phyloP scores from a whole-genome alignment of 139 green algal species.

The Micromonas commoda region DNA sequence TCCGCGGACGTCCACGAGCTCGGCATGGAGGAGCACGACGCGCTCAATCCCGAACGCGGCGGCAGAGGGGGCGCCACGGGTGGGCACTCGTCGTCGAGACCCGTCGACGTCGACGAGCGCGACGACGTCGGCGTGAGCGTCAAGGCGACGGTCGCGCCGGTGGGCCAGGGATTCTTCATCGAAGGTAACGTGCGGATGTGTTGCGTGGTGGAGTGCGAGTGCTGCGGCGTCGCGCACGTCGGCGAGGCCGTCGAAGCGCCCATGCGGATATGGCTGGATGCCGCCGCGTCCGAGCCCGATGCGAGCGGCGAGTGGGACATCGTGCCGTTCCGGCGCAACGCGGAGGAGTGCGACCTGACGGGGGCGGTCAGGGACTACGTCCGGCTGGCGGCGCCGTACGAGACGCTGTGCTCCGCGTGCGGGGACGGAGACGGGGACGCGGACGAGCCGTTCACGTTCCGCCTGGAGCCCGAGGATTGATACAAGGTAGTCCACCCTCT shows the following conservation, averaged over 20 bases:
- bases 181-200: not conserved
- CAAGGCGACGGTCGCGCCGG: not conserved
- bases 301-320: not conserved
- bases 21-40: not conserved
- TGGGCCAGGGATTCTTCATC: constrained; percentile 9
- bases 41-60: not conserved
- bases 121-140: not conserved
- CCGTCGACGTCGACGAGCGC: not conserved
- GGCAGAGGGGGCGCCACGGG: not conserved
- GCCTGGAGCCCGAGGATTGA: not conserved
- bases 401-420: constrained; percentile 7
- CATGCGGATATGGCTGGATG: not conserved
- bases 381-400: not conserved
- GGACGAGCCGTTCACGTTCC: not conserved
- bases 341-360: not conserved
- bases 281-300: not conserved
- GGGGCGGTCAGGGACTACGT: not conserved
- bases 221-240: not conserved
- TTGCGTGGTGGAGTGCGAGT: not conserved
- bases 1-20: not conserved
- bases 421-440: not conserved
- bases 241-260: not conserved
- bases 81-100: not conserved
- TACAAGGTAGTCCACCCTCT: not conserved
- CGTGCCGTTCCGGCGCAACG: not conserved